Percentiles rank a stretch among this genome's conserved stretches.
phyloP scores from a whole-genome alignment of 176 grass and related monocot species.

The Rhipidocladum racemiflorum region DNA sequence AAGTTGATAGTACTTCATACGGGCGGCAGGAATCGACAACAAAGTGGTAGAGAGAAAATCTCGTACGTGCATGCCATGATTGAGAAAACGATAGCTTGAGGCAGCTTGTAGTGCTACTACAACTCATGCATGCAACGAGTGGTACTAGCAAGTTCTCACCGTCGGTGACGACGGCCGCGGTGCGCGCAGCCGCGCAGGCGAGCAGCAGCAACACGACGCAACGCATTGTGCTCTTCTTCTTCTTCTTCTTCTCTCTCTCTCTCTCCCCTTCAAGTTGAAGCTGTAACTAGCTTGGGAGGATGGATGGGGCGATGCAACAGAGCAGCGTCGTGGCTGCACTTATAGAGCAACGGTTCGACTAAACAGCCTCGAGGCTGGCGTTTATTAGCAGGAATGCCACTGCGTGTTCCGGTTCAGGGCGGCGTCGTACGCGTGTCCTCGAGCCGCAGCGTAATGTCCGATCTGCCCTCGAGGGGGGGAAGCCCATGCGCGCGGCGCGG shows the following conservation, averaged over 20 bases:
- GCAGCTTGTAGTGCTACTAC: background rate
- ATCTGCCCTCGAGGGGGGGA: background rate
- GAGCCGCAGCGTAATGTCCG: background rate
- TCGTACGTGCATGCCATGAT: background rate
- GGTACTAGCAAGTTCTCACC: conserved; percentile 20
- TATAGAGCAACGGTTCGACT: background rate
- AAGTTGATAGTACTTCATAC: too few species aligned
- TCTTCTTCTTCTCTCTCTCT: background rate
- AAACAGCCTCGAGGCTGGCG: background rate
- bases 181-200: conserved; percentile 31
- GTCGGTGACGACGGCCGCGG: conserved; percentile 42
- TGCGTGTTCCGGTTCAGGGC: too few species aligned
- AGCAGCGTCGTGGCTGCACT: background rate
- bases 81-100: too few species aligned
- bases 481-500: conserved; percentile 29
- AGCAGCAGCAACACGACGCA: conserved; percentile 15
- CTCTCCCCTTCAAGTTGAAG: background rate
- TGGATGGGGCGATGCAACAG: conserved; percentile 15
- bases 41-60: background rate
- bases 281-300: background rate
- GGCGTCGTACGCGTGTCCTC: conserved; percentile 23
- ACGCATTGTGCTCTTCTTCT: background rate
- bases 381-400: conserved; percentile 18
- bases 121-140: background rate
- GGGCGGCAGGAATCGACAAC: background rate